Conservation (phyloP, 2,329 filamentous ascomycete species). For the Aspergillus novofumigatus region DNA sequence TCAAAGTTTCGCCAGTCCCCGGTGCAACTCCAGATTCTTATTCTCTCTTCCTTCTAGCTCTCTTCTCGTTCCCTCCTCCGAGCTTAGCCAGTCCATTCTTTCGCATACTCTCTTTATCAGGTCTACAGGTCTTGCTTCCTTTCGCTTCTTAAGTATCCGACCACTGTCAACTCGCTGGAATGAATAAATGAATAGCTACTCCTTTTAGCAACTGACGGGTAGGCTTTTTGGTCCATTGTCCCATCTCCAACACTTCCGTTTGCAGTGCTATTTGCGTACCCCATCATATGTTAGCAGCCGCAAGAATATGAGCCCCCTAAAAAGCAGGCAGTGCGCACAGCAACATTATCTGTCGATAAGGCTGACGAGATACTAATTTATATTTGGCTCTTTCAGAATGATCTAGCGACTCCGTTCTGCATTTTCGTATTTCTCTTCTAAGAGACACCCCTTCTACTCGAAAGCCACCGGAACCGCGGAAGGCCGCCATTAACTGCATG, state of each 20-base stretch:
- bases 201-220: background rate
- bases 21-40: background rate
- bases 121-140: background rate
- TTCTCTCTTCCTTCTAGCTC: background rate
- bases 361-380: background rate
- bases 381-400: background rate
- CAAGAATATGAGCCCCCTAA: background rate
- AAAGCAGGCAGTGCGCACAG: background rate
- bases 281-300: background rate
- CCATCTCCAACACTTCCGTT: background rate
- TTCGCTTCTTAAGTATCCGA: background rate
- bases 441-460: background rate
- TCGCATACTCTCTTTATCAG: background rate
- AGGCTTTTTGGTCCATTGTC: background rate
- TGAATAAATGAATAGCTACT: background rate
- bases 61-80: background rate
- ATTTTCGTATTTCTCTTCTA: background rate
- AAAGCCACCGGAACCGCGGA: background rate
- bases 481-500: background rate
- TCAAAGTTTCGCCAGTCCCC: background rate
- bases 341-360: background rate
- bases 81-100: background rate
- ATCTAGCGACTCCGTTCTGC: background rate
- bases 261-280: background rate
- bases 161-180: background rate